Percentiles rank a stretch among this genome's conserved stretches.
phyloP scores from a whole-genome alignment of 768 basidiomycete species.

The Kwoniella shandongensis region DNA sequence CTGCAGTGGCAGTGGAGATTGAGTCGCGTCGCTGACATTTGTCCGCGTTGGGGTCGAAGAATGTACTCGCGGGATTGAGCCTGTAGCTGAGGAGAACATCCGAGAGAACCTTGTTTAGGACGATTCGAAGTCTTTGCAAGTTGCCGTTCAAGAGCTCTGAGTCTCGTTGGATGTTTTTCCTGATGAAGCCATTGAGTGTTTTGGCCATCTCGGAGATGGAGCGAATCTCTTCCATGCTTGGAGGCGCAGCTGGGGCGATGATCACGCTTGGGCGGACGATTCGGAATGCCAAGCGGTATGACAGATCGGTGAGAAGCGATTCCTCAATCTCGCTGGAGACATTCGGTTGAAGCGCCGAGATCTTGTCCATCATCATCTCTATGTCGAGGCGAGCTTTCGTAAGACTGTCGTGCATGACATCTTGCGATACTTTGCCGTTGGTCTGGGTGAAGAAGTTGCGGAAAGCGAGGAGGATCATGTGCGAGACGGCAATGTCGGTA shows the following conservation, averaged over 20 bases:
- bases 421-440: conserved; percentile 3
- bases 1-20: neutral
- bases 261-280: conserved; percentile 11
- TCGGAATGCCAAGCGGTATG: conserved; percentile 19
- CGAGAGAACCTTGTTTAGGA: conserved; percentile 9
- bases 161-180: conserved; percentile 7
- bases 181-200: conserved; percentile 10
- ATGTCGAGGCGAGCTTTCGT: conserved; percentile 13
- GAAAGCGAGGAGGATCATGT: conserved; percentile 78
- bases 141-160: conserved; percentile 8
- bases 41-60: conserved; percentile 14
- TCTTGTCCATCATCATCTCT: conserved; percentile 14
- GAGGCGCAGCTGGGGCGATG: neutral
- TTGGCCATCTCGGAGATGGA: neutral
- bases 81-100: conserved; percentile 16
- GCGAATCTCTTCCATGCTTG: conserved; percentile 6
- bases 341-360: neutral
- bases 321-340: neutral
- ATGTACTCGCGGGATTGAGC: conserved; percentile 19
- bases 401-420: neutral
- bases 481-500: conserved; percentile 69
- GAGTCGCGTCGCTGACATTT: conserved; percentile 4
- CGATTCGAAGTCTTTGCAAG: conserved; percentile 2
- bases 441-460: conserved; percentile 61
- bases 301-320: conserved; percentile 25